Percentiles rank a stretch among this genome's conserved stretches.
phyloP scores from a whole-genome alignment of 106 monocot species.

The Iris macrosiphon region DNA sequence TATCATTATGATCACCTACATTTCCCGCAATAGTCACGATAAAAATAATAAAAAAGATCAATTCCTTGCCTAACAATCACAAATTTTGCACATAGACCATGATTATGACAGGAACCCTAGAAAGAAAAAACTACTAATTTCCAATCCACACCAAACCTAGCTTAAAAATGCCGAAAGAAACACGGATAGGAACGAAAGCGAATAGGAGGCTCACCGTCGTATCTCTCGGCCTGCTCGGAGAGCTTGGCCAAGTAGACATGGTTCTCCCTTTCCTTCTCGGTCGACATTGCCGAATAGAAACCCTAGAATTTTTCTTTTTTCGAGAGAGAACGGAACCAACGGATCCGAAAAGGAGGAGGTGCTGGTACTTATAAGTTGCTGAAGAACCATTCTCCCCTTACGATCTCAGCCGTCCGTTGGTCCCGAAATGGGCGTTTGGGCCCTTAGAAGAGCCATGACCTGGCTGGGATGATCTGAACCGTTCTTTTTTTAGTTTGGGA shows the following conservation, averaged over 20 bases:
- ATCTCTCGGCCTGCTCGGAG: conserved; percentile 51
- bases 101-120: background rate
- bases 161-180: background rate
- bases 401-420: conserved; percentile 11
- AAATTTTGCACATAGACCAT: background rate
- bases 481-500: no score
- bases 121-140: background rate
- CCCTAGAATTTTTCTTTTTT: background rate
- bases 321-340: background rate
- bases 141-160: background rate
- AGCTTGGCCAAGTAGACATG: conserved; percentile 45
- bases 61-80: no score
- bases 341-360: conserved; percentile 6
- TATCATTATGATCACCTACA: no score
- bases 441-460: no score
- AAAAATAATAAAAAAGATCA: no score
- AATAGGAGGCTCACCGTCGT: conserved; percentile 22
- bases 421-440: no score
- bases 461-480: no score
- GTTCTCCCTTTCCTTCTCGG: conserved; percentile 35
- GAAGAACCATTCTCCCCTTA: conserved; percentile 2
- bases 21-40: no score
- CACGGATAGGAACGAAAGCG: background rate
- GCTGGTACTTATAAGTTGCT: background rate
- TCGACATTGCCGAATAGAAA: conserved; percentile 1